These are phyloP conservation scores for Cercospora sesami DNA, from an alignment of 2,329 filamentous ascomycete species.

Conservation along the genomic window DNA sequence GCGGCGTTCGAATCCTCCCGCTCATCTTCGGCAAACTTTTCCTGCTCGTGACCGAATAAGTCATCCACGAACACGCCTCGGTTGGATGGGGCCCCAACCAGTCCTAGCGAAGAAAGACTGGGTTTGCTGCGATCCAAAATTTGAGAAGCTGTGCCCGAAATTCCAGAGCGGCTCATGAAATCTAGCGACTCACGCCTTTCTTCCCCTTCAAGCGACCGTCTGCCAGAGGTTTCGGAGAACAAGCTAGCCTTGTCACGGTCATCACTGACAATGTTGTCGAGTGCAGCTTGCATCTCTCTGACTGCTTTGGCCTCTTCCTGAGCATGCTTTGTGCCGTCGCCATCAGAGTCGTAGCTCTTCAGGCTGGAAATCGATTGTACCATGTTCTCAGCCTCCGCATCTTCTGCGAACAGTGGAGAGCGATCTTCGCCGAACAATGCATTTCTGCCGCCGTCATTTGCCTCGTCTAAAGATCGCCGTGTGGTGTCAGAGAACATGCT, in stretches of 20 bases:
- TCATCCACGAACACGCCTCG: slow-evolving; percentile 93
- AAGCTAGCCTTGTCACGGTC: slow-evolving; percentile 65
- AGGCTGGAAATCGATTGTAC: slow-evolving; percentile 76
- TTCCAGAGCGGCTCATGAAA: slow-evolving; percentile 15
- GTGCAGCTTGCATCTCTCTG: slow-evolving; percentile 85
- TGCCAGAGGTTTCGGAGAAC: slow-evolving; percentile 59
- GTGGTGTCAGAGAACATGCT: slow-evolving; percentile 29
- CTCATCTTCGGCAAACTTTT: slow-evolving; percentile 82
- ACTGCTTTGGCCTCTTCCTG: slow-evolving; percentile 76
- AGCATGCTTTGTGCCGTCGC: slow-evolving; percentile 53
- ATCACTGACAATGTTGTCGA: slow-evolving; percentile 89
- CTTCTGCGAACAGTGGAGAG: slow-evolving; percentile 69
- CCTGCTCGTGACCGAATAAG: slow-evolving; percentile 87
- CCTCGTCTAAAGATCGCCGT: slow-evolving; percentile 72
- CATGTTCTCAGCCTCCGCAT: slow-evolving; percentile 71
- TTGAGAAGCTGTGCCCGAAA: slow-evolving; percentile 15
- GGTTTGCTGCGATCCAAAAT: slow-evolving; percentile 65
- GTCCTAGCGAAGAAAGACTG: slow-evolving; percentile 84
- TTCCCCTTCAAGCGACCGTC: slow-evolving; percentile 54
- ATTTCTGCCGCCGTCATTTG: slow-evolving; percentile 46
- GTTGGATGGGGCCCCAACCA: slow-evolving; percentile 82
- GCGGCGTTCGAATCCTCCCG: slow-evolving; percentile 68
- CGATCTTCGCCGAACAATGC: slow-evolving; percentile 75
- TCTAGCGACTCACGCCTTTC: slow-evolving; percentile 26
- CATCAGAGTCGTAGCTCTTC: slow-evolving; percentile 74